Evolutionary conservation across 345 rosid genomes (phyloP).

Genomic region (Salix udensis): DNA sequence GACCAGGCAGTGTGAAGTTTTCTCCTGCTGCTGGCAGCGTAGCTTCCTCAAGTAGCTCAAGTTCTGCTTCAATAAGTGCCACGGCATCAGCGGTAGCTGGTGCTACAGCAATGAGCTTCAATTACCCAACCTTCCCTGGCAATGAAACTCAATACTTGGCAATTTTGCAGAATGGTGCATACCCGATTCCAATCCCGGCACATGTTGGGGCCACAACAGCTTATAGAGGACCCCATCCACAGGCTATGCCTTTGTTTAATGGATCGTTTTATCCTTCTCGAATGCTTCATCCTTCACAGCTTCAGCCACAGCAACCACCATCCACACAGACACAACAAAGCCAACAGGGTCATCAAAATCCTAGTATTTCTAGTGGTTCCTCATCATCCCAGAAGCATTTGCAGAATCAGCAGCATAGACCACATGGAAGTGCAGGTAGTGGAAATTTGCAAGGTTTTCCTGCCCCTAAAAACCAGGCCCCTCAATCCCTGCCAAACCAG

Average conservation of each 20-base stretch:
- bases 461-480: slow-evolving; percentile 45
- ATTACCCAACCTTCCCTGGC: slow-evolving; percentile 69
- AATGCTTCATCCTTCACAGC: slow-evolving; percentile 75
- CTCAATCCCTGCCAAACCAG: slow-evolving; percentile 54
- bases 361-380: slow-evolving; percentile 64
- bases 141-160: slow-evolving; percentile 91
- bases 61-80: slow-evolving; percentile 46
- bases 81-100: slow-evolving; percentile 54
- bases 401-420: slow-evolving; percentile 72
- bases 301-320: slow-evolving; percentile 55
- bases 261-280: slow-evolving; percentile 88
- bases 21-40: slow-evolving; percentile 39
- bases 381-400: slow-evolving; percentile 74
- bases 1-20: slow-evolving; percentile 64
- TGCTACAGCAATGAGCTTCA: slow-evolving; percentile 73
- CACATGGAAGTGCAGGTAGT: slow-evolving; percentile 40
- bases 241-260: slow-evolving; percentile 72
- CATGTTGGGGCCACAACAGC: slow-evolving; percentile 75
- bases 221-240: slow-evolving; percentile 70
- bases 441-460: slow-evolving; percentile 69
- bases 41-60: slow-evolving; percentile 39
- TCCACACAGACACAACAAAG: slow-evolving; percentile 48
- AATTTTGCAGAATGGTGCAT: slow-evolving; percentile 73
- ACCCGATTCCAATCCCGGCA: slow-evolving; percentile 77
- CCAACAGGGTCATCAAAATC: slow-evolving; percentile 67